Evolutionary conservation across 1,284 basidiomycete species (phyloP).

Genomic region (Porodaedalea pini): DNA sequence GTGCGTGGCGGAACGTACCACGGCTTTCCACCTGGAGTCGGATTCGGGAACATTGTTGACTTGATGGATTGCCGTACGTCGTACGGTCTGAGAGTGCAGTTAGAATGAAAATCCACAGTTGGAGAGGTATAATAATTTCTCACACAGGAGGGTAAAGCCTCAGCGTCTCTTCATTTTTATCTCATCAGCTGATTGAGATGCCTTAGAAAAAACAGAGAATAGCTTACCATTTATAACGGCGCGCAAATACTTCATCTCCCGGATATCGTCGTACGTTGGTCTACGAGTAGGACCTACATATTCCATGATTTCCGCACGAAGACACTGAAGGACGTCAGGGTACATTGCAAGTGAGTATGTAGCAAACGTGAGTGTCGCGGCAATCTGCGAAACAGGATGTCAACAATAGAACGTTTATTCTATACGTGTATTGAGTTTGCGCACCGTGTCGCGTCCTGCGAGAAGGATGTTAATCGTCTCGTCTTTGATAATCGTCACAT

Average conservation of each 20-base stretch:
- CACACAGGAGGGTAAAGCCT: conserved; percentile 63
- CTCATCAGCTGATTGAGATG: no score
- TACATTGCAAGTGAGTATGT: conserved; percentile 39
- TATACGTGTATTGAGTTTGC: conserved; percentile 2
- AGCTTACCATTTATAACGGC: conserved; percentile 37
- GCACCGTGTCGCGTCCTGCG: conserved; percentile 35
- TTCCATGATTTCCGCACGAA: conserved; percentile 38
- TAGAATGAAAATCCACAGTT: background rate
- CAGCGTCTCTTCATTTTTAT: conserved; percentile 43
- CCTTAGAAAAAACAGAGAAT: no score
- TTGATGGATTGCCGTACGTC: conserved; percentile 43
- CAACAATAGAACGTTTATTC: no score
- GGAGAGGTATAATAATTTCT: conserved; percentile 26
- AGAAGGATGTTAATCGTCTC: conserved; percentile 36
- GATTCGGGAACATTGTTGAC: conserved; percentile 43
- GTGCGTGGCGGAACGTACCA: conserved; percentile 54
- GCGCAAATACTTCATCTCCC: conserved; percentile 39
- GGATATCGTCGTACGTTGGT: conserved; percentile 38
- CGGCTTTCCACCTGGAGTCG: conserved; percentile 42
- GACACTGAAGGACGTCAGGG: conserved; percentile 32
- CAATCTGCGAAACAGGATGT: no score
- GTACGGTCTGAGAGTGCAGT: conserved; percentile 38
- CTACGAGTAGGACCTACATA: conserved; percentile 30
- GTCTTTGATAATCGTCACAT: conserved; percentile 31
- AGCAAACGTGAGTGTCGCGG: conserved; percentile 34